These are phyloP conservation scores for Cylindrotheca fusiformis DNA, from an alignment of 108 stramenopile species.

Conservation along the genomic window DNA sequence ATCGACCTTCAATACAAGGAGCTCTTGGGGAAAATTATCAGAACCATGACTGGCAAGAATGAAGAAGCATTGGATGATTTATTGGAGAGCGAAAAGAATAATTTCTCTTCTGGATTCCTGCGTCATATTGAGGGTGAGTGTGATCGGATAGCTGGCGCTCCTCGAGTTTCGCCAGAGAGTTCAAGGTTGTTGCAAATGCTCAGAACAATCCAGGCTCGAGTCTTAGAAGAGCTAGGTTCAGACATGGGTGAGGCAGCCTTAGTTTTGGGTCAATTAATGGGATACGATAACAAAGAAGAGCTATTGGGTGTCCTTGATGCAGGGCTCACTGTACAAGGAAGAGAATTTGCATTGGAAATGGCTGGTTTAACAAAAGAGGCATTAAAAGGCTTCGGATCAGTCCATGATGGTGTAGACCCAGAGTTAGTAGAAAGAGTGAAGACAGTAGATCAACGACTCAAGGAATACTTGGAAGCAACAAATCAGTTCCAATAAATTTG, in stretches of 20 bases:
- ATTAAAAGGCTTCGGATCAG: slow-evolving; percentile 59
- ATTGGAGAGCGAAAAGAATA: slow-evolving; percentile 48
- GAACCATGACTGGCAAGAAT: slow-evolving; percentile 38
- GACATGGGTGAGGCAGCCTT: slow-evolving; percentile 73
- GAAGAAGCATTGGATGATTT: slow-evolving; percentile 57
- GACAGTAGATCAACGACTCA: slow-evolving; percentile 53
- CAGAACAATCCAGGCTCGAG: slow-evolving; percentile 67
- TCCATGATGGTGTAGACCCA: slow-evolving; percentile 60
- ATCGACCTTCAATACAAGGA: slow-evolving; percentile 57
- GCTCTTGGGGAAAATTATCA: slow-evolving; percentile 66
- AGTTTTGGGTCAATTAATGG: slow-evolving; percentile 69
- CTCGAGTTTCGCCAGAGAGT: slow-evolving; percentile 53
- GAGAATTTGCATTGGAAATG: slow-evolving; percentile 65
- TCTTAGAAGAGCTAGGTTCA: slow-evolving; percentile 72
- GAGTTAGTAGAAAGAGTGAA: slow-evolving; percentile 51
- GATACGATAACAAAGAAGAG: slow-evolving; percentile 65
- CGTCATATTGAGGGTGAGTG: slow-evolving; percentile 80
- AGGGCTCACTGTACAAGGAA: slow-evolving; percentile 67
- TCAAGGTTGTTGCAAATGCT: slow-evolving; percentile 58
- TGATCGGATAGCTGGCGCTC: slow-evolving; percentile 48
- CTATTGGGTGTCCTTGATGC: slow-evolving; percentile 74
- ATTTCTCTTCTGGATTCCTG: slow-evolving; percentile 73
- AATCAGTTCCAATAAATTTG: slow-evolving; percentile 5
- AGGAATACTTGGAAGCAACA: slow-evolving; percentile 27
- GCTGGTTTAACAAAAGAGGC: slow-evolving; percentile 59